These are phyloP conservation scores for Aspergillus caelatus DNA, from an alignment of 2,329 filamentous ascomycete species.

Conservation along the genomic window DNA sequence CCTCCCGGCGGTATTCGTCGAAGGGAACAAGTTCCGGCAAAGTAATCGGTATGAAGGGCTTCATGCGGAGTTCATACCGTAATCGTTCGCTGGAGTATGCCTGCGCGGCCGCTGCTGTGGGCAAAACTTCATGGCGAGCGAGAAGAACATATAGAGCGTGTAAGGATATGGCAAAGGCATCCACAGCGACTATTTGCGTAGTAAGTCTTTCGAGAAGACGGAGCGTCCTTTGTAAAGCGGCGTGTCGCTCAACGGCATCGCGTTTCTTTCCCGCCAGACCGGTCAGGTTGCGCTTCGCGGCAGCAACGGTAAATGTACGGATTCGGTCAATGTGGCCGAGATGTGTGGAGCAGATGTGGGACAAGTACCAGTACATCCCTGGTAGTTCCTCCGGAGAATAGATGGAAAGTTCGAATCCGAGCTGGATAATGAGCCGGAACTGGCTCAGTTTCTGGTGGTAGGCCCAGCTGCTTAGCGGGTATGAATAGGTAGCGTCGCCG, in stretches of 20 bases:
- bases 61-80: conserved; percentile 84
- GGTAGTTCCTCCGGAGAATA: conserved; percentile 84
- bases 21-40: conserved; percentile 69
- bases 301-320: conserved; percentile 60
- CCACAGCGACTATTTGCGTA: conserved; percentile 66
- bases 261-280: conserved; percentile 18
- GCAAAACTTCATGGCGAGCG: conserved; percentile 56
- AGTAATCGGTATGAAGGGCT: conserved; percentile 71
- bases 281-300: conserved; percentile 30
- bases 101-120: conserved; percentile 50
- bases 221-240: conserved; percentile 42
- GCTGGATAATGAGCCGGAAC: conserved; percentile 83
- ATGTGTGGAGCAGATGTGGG: conserved; percentile 70
- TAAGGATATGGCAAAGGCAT: conserved; percentile 55
- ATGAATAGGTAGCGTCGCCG: conserved; percentile 63
- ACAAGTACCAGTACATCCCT: conserved; percentile 89
- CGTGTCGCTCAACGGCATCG: conserved; percentile 29
- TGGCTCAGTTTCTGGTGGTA: conserved; percentile 88
- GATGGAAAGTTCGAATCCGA: conserved; percentile 91
- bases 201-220: conserved; percentile 63
- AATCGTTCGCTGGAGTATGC: conserved; percentile 70
- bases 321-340: conserved; percentile 73
- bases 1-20: conserved; percentile 59
- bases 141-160: conserved; percentile 68
- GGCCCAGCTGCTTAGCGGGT: conserved; percentile 83